Conservation (phyloP, 179 eudicot species). For the Dionaea muscipula region DNA sequence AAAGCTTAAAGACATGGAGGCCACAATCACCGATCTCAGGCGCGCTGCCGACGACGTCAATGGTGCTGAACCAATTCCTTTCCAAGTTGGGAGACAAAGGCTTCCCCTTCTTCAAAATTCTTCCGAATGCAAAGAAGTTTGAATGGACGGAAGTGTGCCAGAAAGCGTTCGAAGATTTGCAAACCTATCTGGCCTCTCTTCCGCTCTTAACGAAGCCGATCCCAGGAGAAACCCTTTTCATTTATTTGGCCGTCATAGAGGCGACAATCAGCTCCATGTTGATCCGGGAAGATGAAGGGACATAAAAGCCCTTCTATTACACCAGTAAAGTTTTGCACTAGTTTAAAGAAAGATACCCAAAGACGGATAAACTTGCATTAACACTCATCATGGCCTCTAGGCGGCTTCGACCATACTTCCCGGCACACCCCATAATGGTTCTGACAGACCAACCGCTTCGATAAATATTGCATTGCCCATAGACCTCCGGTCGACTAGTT, state of each 20-base stretch:
- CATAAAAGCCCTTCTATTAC: neutral
- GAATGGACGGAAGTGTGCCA: no score
- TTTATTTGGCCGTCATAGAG: neutral
- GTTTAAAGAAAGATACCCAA: neutral
- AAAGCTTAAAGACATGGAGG: no score
- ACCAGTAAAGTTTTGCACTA: neutral
- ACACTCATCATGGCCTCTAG: neutral
- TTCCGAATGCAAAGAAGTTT: neutral
- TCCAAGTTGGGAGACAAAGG: no score
- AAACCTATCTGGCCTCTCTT: neutral
- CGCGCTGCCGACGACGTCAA: no score
- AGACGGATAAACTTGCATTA: neutral
- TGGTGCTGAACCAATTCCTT: no score
- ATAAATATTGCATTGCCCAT: neutral
- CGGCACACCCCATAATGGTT: neutral
- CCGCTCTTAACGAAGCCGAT: neutral
- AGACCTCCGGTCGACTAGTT: neutral
- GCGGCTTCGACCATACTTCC: neutral
- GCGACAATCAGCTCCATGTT: neutral
- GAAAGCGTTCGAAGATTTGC: no score
- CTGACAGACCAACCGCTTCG: constrained; percentile 4
- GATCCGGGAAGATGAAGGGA: neutral
- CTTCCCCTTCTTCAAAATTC: neutral
- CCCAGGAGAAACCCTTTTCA: neutral
- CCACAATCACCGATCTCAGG: no score